Evolutionary conservation across 495 filamentous ascomycete species (phyloP), one percentile per base, ranked within the genome.

Genomic region (Aspergillus saccharolyticus): DNA sequence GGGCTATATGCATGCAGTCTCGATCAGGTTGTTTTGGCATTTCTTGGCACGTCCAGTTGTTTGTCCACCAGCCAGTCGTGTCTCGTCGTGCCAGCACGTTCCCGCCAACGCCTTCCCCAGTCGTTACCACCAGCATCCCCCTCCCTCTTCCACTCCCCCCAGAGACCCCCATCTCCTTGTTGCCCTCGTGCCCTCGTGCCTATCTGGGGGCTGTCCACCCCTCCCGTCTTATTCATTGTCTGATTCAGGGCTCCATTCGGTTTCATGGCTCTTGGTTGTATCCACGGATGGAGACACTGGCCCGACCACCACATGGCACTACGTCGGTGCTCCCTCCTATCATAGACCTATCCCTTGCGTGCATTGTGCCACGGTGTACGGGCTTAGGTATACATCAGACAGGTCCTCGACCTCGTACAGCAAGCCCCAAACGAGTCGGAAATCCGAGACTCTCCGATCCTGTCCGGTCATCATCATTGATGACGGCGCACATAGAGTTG

Each of bases 61-160:
- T 28, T 42, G 19, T n/a, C 51, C 7, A 12, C 28, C 51, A 53
- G 51, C 51, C 51, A 53, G 51, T 53, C 51, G 25, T 18, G 12
- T 20, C 21, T 19, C 52, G 42, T 54, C 39, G 19, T 54, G 52
- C 39, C 52, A 54, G 24, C 51, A 53, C 51, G 51, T 53, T 53
- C 33, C 49, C 33, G 33, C 33, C 33, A 39, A 39, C 33, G n/a
- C 5, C 33, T 39, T 39, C 33, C 33, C 12, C 12, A 39, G 12
- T 39, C 33, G 33, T 39, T 12, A 12, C 7, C 33, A 39, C 7
- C 33, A 2, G 7, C 33, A 8, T 12, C 10, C 10, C 14, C 33
- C 33, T 12, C 5, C 33, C 33, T 39, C 5, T 8, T 39, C 10
- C 33, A 28, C 9, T 28, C 14, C 33, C 33, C 10, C 10, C n/a